Conservation (phyloP, 192 early-diverging fungal genomes). For the Irineochytrium annulatum region DNA sequence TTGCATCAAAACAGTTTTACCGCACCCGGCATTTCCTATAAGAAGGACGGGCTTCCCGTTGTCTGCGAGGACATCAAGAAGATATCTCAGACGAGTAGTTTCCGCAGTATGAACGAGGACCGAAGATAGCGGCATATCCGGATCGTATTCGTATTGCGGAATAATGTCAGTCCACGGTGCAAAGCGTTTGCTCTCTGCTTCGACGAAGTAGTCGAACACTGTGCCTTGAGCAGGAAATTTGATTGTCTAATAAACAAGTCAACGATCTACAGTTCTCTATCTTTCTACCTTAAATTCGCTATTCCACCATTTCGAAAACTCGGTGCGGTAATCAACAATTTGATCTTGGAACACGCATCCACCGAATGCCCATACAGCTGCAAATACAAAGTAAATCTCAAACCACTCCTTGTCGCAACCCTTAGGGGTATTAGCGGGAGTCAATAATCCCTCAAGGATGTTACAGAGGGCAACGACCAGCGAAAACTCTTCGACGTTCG, state of each 20-base stretch:
- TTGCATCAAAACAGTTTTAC: conserved; percentile 64
- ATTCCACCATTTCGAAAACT: conserved; percentile 67
- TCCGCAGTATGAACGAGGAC: conserved; percentile 62
- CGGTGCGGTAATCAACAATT: conserved; percentile 54
- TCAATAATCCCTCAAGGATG: conserved; percentile 59
- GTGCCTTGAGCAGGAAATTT: conserved; percentile 59
- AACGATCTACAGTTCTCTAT: too few relatives aligned
- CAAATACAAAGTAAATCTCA: conserved; percentile 66
- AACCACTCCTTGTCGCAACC: conserved; percentile 70
- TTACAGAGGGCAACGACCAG: conserved; percentile 59
- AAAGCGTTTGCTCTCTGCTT: conserved; percentile 54
- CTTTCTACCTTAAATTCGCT: conserved; percentile 64
- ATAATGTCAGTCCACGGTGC: conserved; percentile 59
- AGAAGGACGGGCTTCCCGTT: conserved; percentile 59
- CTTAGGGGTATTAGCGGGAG: conserved; percentile 58
- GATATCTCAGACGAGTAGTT: conserved; percentile 52
- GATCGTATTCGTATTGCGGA: conserved; percentile 49
- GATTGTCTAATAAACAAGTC: too few relatives aligned
- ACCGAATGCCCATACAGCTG: conserved; percentile 65
- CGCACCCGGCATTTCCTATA: conserved; percentile 62
- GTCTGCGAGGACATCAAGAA: conserved; percentile 58
- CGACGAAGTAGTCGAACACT: conserved; percentile 64
- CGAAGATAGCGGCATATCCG: conserved; percentile 52
- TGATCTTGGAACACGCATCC: conserved; percentile 62
- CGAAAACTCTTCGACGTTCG: conserved; percentile 60